Base-by-base conservation (phyloP, 176 grass and related monocot genomes). In the Tillandsia fasciculata region DNA sequence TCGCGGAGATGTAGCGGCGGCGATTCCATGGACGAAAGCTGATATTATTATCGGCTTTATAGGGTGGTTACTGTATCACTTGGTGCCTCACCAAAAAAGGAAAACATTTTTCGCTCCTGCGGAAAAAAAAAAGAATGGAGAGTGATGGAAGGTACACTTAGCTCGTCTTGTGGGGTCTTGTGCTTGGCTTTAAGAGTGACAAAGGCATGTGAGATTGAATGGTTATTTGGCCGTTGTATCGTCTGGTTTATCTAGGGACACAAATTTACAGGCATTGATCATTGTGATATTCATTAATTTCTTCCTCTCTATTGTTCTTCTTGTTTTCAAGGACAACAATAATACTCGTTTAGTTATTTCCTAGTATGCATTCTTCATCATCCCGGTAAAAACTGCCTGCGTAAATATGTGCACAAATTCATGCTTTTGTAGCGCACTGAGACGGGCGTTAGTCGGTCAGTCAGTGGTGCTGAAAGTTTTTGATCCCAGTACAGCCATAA, bases 21-120 rank as follows among this genome's bases (percentile, higher is more conserved):
- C 48, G 89, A 92, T 70, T 78, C 86, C 74, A 97, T 87, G 93
- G 93, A 97, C 14, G 89, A 97, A 63, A 90, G 79, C 24, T 92
- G 74, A 90, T 71, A 63, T 2, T 71, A 63, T 2, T 0, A n/a
- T 2, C 10, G 56, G n/a, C 56, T 61, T 20, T 61, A 8, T 23
- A 18, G 56, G 22, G 56, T 20, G 22, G 56, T 20, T 18, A 61
- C 10, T 2, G 0, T 18, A 17, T 59, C 20, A 14, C 15, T 15
- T 8, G 20, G 56, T 22, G 14, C 10, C 4, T 59, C 20, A 59
- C 14, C 8, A 5, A 15, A 59, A 20, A 20, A 18, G 11, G 56
- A 9, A 61, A n/a, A 61, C 18, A 18, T 22, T 23, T 23, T 23
- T 7, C 56, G 3, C 22, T 23, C 56, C 12, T 2, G 10, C 15